A percentile compares a stretch with the other conserved stretches of the same genome.
These are phyloP conservation scores for Margaritispora aquatica DNA, from an alignment of 495 filamentous ascomycete species.

Conservation along the genomic window DNA sequence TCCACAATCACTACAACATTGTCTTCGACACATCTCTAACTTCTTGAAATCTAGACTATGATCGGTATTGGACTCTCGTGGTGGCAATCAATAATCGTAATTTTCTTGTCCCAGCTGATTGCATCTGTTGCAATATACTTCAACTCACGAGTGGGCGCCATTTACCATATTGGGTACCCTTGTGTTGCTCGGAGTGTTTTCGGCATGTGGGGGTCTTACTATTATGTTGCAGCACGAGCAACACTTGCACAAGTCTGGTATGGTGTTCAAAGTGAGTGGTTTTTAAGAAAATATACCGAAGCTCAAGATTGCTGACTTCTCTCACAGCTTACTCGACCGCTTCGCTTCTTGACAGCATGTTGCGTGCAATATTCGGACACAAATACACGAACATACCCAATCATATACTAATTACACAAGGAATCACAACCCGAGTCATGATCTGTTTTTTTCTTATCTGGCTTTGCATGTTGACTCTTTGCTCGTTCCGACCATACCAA, in stretches of 20 bases:
- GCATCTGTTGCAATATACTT: neutral
- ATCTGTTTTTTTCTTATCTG: neutral
- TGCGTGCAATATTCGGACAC: neutral
- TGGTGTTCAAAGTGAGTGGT: slow-evolving; percentile 9
- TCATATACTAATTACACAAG: neutral
- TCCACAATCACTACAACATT: neutral
- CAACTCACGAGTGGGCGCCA: neutral
- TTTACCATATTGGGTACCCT: neutral
- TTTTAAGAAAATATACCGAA: neutral
- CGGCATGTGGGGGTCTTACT: neutral
- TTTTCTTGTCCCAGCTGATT: neutral
- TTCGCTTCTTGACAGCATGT: neutral
- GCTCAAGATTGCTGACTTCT: neutral
- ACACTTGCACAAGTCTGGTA: slow-evolving; percentile 31
- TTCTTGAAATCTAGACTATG: neutral
- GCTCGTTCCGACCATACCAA: neutral
- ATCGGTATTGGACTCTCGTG: neutral
- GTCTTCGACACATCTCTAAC: no score
- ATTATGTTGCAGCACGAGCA: slow-evolving; percentile 27
- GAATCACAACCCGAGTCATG: neutral
- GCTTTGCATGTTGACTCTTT: neutral
- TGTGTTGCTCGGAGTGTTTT: neutral
- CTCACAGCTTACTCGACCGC: neutral
- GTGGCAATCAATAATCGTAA: neutral
- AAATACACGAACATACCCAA: neutral